These are phyloP conservation scores for Entomortierella parvispora DNA, from an alignment of 192 early-diverging fungal species.

Conservation along the genomic window DNA sequence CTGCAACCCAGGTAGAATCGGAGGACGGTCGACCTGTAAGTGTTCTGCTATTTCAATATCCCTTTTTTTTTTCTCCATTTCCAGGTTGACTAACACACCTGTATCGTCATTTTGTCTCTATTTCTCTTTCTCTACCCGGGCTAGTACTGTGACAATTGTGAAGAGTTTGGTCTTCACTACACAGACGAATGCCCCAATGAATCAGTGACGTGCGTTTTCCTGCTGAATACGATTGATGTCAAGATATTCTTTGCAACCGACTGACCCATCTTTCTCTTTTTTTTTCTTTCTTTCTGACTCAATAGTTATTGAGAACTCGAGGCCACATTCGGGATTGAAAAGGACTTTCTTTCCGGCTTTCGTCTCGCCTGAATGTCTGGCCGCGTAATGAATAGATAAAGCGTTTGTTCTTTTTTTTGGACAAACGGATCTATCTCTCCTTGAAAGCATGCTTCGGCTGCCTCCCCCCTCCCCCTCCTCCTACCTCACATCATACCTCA, in stretches of 20 bases:
- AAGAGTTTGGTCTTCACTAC: slow-evolving; percentile 71
- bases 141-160: slow-evolving; percentile 83
- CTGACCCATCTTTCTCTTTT: neutral
- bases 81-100: neutral
- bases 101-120: neutral
- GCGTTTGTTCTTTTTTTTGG: neutral
- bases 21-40: slow-evolving; percentile 31
- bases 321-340: slow-evolving; percentile 46
- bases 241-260: neutral
- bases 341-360: slow-evolving; percentile 27
- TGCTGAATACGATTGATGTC: neutral
- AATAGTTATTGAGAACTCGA: slow-evolving; percentile 43
- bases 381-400: slow-evolving; percentile 3
- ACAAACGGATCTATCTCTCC: too few relatives aligned
- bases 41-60: neutral
- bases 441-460: too few relatives aligned
- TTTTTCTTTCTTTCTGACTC: neutral
- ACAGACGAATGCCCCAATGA: slow-evolving; percentile 76
- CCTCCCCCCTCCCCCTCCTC: too few relatives aligned
- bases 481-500: too few relatives aligned
- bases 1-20: slow-evolving; percentile 4
- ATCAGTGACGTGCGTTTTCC: slow-evolving; percentile 28
- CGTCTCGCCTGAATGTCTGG: slow-evolving; percentile 28
- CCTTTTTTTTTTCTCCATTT: neutral
- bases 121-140: neutral